Evolutionary conservation across 306 rosid genomes (phyloP).

Genomic region (Quercus parvula): DNA sequence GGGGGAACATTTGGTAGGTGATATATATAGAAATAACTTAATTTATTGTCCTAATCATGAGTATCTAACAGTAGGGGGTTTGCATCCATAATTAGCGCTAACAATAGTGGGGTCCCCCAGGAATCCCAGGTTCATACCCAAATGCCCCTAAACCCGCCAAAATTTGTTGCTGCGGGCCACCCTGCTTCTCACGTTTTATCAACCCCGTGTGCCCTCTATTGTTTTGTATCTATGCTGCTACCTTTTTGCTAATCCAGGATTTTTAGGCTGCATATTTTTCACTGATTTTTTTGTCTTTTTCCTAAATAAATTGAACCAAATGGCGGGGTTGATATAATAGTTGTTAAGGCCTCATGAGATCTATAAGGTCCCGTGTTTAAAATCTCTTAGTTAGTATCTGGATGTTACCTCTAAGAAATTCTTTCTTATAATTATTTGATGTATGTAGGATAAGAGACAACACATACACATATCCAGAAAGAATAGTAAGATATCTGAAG

Average conservation of each 20-base stretch:
- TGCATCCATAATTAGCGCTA: conserved; percentile 27
- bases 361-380: too few species aligned
- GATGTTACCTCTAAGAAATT: too few species aligned
- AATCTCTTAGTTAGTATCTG: fast-evolving
- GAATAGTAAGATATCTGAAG: too few species aligned
- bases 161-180: neutral
- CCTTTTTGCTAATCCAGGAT: neutral
- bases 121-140: neutral
- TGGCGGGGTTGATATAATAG: too few species aligned
- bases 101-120: neutral
- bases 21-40: conserved; percentile 15
- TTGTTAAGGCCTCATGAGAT: too few species aligned
- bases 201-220: too few species aligned
- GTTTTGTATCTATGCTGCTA: neutral
- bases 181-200: conserved; percentile 2
- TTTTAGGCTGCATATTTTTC: too few species aligned
- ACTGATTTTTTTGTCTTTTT: too few species aligned
- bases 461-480: fast-evolving
- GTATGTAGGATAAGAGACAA: too few species aligned
- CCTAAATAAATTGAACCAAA: too few species aligned
- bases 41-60: conserved; percentile 35
- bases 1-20: conserved; percentile 42
- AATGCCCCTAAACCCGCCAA: neutral
- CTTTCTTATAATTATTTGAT: too few species aligned
- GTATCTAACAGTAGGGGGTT: conserved; percentile 14